A percentile compares a stretch with the other conserved stretches of the same genome.
phyloP scores from a whole-genome alignment of 164 flowering plant genomes.

The Magnolia officinalis region DNA sequence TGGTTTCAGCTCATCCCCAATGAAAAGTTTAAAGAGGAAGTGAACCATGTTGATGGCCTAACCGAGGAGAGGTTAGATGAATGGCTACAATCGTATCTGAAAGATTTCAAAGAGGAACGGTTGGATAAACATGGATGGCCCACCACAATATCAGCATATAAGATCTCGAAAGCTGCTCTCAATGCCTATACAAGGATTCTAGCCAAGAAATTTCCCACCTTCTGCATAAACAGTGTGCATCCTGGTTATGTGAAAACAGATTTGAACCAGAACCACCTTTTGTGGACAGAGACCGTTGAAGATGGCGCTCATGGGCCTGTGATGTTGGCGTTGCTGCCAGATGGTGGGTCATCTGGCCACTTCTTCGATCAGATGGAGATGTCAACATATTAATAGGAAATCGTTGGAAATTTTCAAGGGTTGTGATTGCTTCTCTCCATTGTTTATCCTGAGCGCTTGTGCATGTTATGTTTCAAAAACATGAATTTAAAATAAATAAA shows the following conservation, averaged over 20 bases:
- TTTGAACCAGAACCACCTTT: slow-evolving; percentile 10
- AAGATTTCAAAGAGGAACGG: slow-evolving; percentile 29
- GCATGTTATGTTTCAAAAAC: too few relatives aligned
- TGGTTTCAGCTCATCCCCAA: slow-evolving; percentile 24
- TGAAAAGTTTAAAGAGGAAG: slow-evolving; percentile 26
- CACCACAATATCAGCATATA: slow-evolving; percentile 27
- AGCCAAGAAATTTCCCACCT: slow-evolving; percentile 34
- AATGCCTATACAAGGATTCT: slow-evolving; percentile 49
- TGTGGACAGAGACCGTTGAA: slow-evolving; percentile 20
- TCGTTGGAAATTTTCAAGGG: neutral
- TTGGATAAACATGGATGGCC: slow-evolving; percentile 37
- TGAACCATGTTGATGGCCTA: slow-evolving; percentile 25
- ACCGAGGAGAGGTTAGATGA: slow-evolving; percentile 40
- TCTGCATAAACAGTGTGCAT: slow-evolving; percentile 34
- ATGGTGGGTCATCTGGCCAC: slow-evolving; percentile 36
- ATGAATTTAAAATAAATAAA: too few relatives aligned
- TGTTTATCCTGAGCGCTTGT: too few relatives aligned
- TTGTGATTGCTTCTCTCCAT: too few relatives aligned
- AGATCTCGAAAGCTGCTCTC: slow-evolving; percentile 31
- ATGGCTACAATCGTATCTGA: slow-evolving; percentile 25
- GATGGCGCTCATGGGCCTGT: slow-evolving; percentile 44
- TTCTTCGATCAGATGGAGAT: slow-evolving; percentile 28
- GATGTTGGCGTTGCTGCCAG: slow-evolving; percentile 36
- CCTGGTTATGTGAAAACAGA: slow-evolving; percentile 48
- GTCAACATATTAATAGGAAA: neutral